These are phyloP conservation scores for Suhomyces guaymorum DNA, from an alignment of 1,139 yeast genomes.

Conservation along the genomic window DNA sequence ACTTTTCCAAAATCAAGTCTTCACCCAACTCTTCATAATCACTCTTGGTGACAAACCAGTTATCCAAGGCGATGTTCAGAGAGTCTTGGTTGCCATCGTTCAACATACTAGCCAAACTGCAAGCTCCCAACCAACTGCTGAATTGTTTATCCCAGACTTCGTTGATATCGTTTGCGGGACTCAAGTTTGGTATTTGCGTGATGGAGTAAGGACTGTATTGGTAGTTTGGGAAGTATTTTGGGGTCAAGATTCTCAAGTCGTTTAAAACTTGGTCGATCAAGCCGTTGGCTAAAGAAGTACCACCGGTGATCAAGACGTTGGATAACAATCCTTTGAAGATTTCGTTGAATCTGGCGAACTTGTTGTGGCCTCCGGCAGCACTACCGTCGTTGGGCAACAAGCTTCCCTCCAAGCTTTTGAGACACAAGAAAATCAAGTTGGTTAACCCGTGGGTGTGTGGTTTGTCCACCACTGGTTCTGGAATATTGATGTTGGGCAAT, in stretches of 20 bases:
- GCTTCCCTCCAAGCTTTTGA: constrained; percentile 40
- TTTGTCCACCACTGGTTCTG: constrained; percentile 41
- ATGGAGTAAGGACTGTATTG: constrained; percentile 38
- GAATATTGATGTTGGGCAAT: constrained; percentile 27
- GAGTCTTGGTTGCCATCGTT: constrained; percentile 43
- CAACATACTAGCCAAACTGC: constrained; percentile 57
- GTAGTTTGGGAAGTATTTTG: constrained; percentile 52
- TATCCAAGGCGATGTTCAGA: constrained; percentile 47
- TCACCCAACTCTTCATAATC: constrained; percentile 65
- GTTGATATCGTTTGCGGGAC: constrained; percentile 27
- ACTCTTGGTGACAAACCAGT: constrained; percentile 55
- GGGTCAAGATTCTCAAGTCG: constrained; percentile 52
- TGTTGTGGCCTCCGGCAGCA: constrained; percentile 24
- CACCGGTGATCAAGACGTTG: constrained; percentile 71
- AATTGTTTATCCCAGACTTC: constrained; percentile 55
- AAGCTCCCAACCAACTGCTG: constrained; percentile 69
- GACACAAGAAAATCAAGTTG: constrained; percentile 42
- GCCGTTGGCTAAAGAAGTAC: constrained; percentile 59
- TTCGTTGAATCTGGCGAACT: constrained; percentile 42
- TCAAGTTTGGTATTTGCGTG: constrained; percentile 19
- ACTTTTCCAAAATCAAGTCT: constrained; percentile 56
- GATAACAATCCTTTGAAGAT: constrained; percentile 46
- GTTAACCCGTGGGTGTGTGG: constrained; percentile 50
- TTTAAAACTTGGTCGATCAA: constrained; percentile 61
- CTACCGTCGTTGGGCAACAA: constrained; percentile 28